phyloP scores from a whole-genome alignment of 805 yeast species.

The Nakazawaea ishiwadae region DNA sequence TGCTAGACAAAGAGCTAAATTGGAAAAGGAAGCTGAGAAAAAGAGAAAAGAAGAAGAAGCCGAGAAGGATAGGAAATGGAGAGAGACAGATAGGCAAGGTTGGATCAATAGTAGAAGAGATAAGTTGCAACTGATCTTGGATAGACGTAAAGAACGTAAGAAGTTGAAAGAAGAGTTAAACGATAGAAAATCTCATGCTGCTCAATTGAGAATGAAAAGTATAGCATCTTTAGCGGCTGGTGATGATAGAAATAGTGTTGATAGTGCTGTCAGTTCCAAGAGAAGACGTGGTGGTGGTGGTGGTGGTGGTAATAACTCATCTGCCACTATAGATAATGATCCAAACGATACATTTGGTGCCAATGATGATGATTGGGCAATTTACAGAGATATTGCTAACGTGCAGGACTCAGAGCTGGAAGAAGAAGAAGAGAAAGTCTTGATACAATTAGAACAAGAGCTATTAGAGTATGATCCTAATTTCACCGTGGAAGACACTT shows the following conservation, averaged over 20 bases:
- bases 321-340: slow-evolving; percentile 77
- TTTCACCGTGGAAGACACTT: slow-evolving; percentile 81
- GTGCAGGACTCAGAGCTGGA: slow-evolving; percentile 75
- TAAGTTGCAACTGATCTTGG: slow-evolving; percentile 55
- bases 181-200: slow-evolving; percentile 86
- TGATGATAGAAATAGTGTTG: slow-evolving; percentile 29
- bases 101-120: slow-evolving; percentile 76
- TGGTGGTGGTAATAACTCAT: slow-evolving; percentile 30
- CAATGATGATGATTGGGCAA: slow-evolving; percentile 92
- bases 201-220: slow-evolving; percentile 88
- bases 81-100: slow-evolving; percentile 63
- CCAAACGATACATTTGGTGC: slow-evolving; percentile 95
- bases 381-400: slow-evolving; percentile 77
- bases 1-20: slow-evolving; percentile 78
- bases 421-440: slow-evolving; percentile 63
- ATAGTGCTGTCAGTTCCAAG: slow-evolving; percentile 22
- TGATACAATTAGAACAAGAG: slow-evolving; percentile 64
- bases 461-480: slow-evolving; percentile 79
- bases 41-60: slow-evolving; percentile 56
- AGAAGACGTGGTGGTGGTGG: slow-evolving; percentile 45
- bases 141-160: slow-evolving; percentile 58
- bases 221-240: slow-evolving; percentile 84
- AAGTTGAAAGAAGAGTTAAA: slow-evolving; percentile 72
- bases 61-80: slow-evolving; percentile 69
- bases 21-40: slow-evolving; percentile 67